Conservation (phyloP, 225 moss, liverwort and hornwort genomes). For the Sphagnum tenellum region DNA sequence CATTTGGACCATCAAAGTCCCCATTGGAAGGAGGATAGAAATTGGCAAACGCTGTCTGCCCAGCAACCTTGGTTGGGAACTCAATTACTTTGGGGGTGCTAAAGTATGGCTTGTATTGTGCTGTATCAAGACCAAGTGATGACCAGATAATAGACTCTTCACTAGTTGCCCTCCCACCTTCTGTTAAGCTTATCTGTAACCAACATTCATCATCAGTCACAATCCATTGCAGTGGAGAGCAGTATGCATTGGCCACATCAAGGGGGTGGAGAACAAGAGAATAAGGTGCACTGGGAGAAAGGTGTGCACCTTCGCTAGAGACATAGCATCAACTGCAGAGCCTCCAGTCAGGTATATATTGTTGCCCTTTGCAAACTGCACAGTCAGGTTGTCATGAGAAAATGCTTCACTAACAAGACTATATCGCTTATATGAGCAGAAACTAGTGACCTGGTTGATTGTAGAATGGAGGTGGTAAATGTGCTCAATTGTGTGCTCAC, state of each 20-base stretch:
- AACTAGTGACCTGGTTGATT: no score
- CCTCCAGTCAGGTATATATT: slow-evolving; percentile 69
- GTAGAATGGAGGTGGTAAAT: no score
- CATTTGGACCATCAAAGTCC: slow-evolving; percentile 41
- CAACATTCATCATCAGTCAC: slow-evolving; percentile 1
- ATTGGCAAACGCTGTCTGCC: slow-evolving; percentile 80
- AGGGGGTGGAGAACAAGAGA: no score
- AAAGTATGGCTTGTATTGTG: slow-evolving; percentile 62
- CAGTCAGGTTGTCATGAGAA: no score
- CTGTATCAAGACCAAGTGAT: slow-evolving; percentile 46
- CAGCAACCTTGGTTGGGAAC: slow-evolving; percentile 62
- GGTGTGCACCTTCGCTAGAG: slow-evolving; percentile 60
- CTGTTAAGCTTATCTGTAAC: slow-evolving; percentile 53
- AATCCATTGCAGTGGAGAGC: no score
- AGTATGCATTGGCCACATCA: no score
- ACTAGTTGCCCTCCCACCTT: slow-evolving; percentile 27
- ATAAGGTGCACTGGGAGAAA: not conserved
- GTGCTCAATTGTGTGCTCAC: no score
- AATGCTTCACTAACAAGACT: no score
- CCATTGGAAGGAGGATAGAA: slow-evolving; percentile 72
- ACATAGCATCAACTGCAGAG: slow-evolving; percentile 57
- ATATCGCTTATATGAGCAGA: no score
- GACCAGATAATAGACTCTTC: slow-evolving; percentile 59
- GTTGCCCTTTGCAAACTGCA: slow-evolving; percentile 53
- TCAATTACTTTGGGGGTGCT: slow-evolving; percentile 75